Conservation (phyloP, 768 basidiomycete genomes). For the Tricholoma matsutake region DNA sequence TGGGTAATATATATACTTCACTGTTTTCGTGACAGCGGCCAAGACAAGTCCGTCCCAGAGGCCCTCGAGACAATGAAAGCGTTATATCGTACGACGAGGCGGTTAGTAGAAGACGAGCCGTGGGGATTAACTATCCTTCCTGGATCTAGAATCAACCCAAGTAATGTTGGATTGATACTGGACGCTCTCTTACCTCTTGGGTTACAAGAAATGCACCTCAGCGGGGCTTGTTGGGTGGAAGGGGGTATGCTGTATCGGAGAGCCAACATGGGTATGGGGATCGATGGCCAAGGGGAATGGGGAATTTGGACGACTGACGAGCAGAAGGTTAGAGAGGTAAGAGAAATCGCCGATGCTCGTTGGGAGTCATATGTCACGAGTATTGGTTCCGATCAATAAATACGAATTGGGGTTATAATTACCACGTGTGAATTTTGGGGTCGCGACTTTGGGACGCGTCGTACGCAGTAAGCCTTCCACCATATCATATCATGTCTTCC, state of each 20-base stretch:
- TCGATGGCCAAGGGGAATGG: conserved; percentile 57
- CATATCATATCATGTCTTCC: background rate
- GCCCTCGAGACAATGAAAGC: conserved; percentile 40
- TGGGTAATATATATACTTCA: background rate
- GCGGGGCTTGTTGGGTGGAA: conserved; percentile 63
- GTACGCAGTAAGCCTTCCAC: background rate
- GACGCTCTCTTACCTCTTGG: conserved; percentile 51
- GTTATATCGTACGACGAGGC: conserved; percentile 35
- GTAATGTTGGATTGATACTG: conserved; percentile 50
- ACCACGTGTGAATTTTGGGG: too few species aligned
- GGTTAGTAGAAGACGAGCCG: conserved; percentile 33
- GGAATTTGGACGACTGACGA: conserved; percentile 62
- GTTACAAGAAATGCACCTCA: conserved; percentile 69
- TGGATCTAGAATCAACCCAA: conserved; percentile 70
- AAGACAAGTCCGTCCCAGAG: conserved; percentile 38
- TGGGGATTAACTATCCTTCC: conserved; percentile 57
- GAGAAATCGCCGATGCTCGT: conserved; percentile 41
- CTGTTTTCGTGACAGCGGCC: conserved; percentile 43
- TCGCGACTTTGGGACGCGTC: too few species aligned
- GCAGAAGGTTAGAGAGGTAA: conserved; percentile 48
- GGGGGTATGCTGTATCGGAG: conserved; percentile 50
- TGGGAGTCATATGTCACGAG: conserved; percentile 21
- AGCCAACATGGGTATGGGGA: conserved; percentile 68
- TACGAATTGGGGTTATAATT: background rate
- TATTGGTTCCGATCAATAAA: background rate